Percentiles rank a stretch among this genome's conserved stretches.
Evolutionary conservation across 768 basidiomycete genomes (phyloP).

Genomic region (Fomitopsis serialis): DNA sequence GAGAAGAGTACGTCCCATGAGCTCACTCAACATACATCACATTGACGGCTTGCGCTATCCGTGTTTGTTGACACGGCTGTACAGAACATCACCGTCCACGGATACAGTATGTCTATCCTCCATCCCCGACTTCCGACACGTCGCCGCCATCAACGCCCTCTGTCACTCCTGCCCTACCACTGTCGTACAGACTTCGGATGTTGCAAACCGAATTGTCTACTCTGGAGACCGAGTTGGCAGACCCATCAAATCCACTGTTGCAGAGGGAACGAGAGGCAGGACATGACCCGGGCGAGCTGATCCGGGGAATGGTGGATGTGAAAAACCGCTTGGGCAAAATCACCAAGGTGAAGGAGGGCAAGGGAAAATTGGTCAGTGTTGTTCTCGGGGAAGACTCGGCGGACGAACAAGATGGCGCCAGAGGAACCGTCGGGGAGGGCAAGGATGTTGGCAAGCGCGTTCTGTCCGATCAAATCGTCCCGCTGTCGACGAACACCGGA

Average conservation of each 20-base stretch:
- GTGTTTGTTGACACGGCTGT: background rate
- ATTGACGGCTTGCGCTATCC: background rate
- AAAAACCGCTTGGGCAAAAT: constrained; percentile 65
- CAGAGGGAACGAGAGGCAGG: constrained; percentile 54
- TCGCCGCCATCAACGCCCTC: constrained; percentile 39
- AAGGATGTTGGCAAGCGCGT: constrained; percentile 3
- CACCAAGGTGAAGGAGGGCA: constrained; percentile 56
- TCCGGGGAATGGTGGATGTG: constrained; percentile 74
- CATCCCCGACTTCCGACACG: constrained; percentile 51
- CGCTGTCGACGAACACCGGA: constrained; percentile 8
- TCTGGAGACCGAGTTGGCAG: constrained; percentile 78
- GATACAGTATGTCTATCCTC: constrained; percentile 64
- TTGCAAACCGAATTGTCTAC: constrained; percentile 76
- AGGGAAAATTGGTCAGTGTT: constrained; percentile 56
- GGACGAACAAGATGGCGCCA: constrained; percentile 7
- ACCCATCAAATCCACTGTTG: constrained; percentile 69
- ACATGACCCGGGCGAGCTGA: constrained; percentile 68
- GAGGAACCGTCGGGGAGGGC: constrained; percentile 6
- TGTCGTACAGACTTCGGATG: constrained; percentile 38
- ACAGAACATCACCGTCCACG: constrained; percentile 43
- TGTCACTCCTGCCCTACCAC: constrained; percentile 25
- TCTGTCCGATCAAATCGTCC: constrained; percentile 9
- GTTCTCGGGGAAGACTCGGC: constrained; percentile 34
- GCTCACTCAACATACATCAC: background rate
- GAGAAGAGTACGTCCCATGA: constrained; percentile 38